phyloP scores from a whole-genome alignment of 371 early-diverging fungal species.

The Mucor lusitanicus region DNA sequence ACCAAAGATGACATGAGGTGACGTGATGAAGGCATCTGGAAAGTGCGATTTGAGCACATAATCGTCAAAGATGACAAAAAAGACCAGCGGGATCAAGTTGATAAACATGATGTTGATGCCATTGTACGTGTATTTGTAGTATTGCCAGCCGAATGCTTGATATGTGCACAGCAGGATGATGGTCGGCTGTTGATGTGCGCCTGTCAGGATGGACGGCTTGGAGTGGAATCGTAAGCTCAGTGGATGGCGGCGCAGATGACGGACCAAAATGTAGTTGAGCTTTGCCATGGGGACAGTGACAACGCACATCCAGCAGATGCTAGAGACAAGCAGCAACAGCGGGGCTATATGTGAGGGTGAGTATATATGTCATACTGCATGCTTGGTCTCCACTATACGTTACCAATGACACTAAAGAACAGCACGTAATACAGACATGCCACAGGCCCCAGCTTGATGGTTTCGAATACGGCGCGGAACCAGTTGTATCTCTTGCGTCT shows the following conservation, averaged over 20 bases:
- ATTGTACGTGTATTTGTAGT: conserved; percentile 93
- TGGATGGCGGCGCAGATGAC: conserved; percentile 81
- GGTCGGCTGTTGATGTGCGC: conserved; percentile 41
- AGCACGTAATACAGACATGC: conserved; percentile 67
- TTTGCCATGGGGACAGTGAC: conserved; percentile 95
- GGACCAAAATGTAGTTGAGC: conserved; percentile 75
- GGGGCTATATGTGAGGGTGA: no score
- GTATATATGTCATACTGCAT: no score
- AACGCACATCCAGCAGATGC: conserved; percentile 86
- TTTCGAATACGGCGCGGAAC: conserved; percentile 24
- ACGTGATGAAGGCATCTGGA: conserved; percentile 60
- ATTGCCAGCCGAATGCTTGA: conserved; percentile 79
- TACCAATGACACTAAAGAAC: conserved; percentile 57
- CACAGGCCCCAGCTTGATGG: conserved; percentile 53
- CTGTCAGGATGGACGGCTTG: conserved; percentile 48
- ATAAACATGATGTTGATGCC: conserved; percentile 96
- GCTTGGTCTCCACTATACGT: no score
- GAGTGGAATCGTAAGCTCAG: conserved; percentile 74
- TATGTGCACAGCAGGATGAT: conserved; percentile 77
- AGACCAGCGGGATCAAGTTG: conserved; percentile 82
- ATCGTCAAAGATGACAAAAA: conserved; percentile 80
- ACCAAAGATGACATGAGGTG: conserved; percentile 71
- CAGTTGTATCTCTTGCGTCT: conserved; percentile 18
- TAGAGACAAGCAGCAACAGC: conserved; percentile 73
- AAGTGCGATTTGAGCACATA: conserved; percentile 67